Evolutionary conservation across 1,284 basidiomycete genomes (phyloP).

Genomic region (Cryptococcus sp.): DNA sequence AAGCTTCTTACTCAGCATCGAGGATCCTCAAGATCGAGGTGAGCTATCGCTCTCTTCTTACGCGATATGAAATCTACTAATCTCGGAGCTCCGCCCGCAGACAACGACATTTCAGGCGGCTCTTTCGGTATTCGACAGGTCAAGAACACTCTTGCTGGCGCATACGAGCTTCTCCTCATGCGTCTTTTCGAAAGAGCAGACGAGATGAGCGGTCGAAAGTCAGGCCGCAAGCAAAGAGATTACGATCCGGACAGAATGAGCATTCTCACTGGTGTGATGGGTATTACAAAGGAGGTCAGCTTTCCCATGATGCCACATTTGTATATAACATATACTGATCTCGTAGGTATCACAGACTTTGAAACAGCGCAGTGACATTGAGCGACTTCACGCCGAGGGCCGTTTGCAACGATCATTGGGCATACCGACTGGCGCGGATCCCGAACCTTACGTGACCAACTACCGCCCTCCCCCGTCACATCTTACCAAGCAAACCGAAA

Average conservation of each 20-base stretch:
- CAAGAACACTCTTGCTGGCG: constrained; percentile 78
- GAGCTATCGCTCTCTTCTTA: constrained; percentile 49
- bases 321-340: no score
- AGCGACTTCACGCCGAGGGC: constrained; percentile 29
- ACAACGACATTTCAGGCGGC: constrained; percentile 89
- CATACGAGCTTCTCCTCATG: constrained; percentile 77
- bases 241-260: constrained; percentile 67
- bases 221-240: constrained; percentile 26
- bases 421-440: constrained; percentile 28
- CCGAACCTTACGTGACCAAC: constrained; percentile 21
- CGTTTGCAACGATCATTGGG: constrained; percentile 51
- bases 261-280: constrained; percentile 76
- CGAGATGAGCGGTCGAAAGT: constrained; percentile 23
- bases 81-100: constrained; percentile 53
- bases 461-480: constrained; percentile 19
- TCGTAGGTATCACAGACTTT: constrained; percentile 16
- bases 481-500: not conserved
- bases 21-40: constrained; percentile 92
- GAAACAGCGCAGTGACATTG: constrained; percentile 27
- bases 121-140: constrained; percentile 84
- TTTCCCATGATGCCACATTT: not conserved
- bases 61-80: no score
- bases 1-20: constrained; percentile 73
- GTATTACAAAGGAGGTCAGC: constrained; percentile 76
- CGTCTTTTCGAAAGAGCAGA: constrained; percentile 35